phyloP scores from a whole-genome alignment of 495 filamentous ascomycete genomes.

The Penicillium malachiteum region DNA sequence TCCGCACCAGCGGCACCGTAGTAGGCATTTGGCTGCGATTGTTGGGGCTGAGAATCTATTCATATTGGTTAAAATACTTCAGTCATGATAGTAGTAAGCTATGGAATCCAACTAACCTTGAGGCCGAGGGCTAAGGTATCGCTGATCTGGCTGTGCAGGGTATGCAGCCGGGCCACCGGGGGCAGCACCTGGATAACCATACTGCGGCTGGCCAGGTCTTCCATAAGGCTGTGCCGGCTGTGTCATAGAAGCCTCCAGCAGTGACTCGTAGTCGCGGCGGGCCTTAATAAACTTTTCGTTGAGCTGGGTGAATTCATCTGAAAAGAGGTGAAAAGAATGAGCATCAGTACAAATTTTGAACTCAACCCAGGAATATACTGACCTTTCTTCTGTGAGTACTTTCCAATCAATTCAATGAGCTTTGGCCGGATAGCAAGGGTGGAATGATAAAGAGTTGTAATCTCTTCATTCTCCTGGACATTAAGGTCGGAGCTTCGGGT shows the following conservation, averaged over 20 bases:
- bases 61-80: neutral
- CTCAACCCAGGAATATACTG: constrained; percentile 7
- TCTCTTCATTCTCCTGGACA: constrained; percentile 88
- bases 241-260: constrained; percentile 96
- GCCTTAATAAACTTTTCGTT: constrained; percentile 99
- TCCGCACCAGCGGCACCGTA: constrained; percentile 38
- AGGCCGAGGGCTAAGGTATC: constrained; percentile 66
- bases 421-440: constrained; percentile 94
- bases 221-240: constrained; percentile 75
- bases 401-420: constrained; percentile 96
- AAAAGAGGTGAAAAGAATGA: constrained; percentile 11
- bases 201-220: constrained; percentile 59
- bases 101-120: constrained; percentile 39
- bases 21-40: constrained; percentile 30
- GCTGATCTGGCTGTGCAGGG: constrained; percentile 59
- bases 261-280: constrained; percentile 87
- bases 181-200: constrained; percentile 58
- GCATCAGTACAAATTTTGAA: constrained; percentile 3
- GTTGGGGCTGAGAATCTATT: constrained; percentile 32
- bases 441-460: constrained; percentile 89
- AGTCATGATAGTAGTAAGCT: neutral
- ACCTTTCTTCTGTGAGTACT: constrained; percentile 99
- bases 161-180: constrained; percentile 40
- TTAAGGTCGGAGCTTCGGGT: constrained; percentile 87
- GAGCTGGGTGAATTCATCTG: constrained; percentile 95